phyloP scores from a whole-genome alignment of 257 asterid species.

The Plantago ovata region DNA sequence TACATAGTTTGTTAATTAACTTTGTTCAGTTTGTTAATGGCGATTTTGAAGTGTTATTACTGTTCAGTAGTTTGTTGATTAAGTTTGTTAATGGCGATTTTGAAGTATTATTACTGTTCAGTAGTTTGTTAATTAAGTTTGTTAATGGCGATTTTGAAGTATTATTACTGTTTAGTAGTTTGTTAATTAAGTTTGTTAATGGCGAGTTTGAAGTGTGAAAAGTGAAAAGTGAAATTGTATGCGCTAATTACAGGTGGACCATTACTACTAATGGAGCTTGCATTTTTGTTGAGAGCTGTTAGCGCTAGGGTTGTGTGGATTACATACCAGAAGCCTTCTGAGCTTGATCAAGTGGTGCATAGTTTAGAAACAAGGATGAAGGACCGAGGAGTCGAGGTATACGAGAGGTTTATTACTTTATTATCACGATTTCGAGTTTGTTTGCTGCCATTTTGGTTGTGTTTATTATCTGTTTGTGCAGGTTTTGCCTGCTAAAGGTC shows the following conservation, averaged over 20 bases:
- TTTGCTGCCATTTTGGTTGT: constrained; percentile 10
- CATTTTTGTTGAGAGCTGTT: constrained; percentile 76
- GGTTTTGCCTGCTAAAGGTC: constrained; percentile 75
- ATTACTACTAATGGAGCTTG: constrained; percentile 77
- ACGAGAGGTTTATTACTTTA: constrained; percentile 19
- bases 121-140: not conserved
- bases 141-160: no score
- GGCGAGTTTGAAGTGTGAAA: no score
- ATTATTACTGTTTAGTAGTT: no score
- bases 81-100: not conserved
- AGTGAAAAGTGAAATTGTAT: not conserved
- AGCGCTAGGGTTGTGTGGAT: constrained; percentile 66
- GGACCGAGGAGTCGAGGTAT: constrained; percentile 70
- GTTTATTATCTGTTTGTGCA: constrained; percentile 24
- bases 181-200: not conserved
- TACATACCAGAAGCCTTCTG: constrained; percentile 66
- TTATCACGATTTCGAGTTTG: no score
- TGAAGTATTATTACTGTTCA: no score
- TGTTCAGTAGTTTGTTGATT: not conserved
- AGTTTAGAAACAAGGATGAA: constrained; percentile 71
- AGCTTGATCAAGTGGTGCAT: constrained; percentile 46
- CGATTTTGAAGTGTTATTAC: not conserved
- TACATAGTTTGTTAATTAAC: constrained; percentile 15
- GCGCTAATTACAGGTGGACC: constrained; percentile 54
- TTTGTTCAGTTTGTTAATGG: not conserved